Percentiles rank a stretch among this genome's conserved stretches.
Evolutionary conservation across 805 yeast genomes (phyloP).

Genomic region (Metschnikowia dekortorum): DNA sequence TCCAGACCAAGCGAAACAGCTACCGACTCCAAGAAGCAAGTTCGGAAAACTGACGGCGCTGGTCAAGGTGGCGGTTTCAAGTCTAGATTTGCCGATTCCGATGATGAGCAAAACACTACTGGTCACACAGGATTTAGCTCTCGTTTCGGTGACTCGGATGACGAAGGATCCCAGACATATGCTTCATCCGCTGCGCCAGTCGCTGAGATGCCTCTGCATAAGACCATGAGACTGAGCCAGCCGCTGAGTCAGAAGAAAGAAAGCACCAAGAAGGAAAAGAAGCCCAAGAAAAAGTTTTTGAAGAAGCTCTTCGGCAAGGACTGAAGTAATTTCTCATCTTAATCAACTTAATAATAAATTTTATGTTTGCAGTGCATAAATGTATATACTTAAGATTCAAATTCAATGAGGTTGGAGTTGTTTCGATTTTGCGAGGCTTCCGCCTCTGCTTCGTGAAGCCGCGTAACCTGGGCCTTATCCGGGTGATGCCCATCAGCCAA

Average conservation of each 20-base stretch:
- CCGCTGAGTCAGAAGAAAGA: conserved; percentile 5
- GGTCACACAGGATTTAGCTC: conserved; percentile 19
- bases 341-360: not conserved
- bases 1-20: not conserved
- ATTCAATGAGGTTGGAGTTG: conserved; percentile 38
- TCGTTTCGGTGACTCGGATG: conserved; percentile 29
- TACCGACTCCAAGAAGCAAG: not conserved
- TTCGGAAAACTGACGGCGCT: not conserved
- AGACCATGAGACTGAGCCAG: conserved; percentile 11
- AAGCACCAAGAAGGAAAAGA: conserved; percentile 21
- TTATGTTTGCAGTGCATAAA: not conserved
- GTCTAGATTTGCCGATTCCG: conserved; percentile 62
- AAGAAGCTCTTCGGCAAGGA: conserved; percentile 37
- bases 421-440: conserved; percentile 7
- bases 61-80: conserved; percentile 25
- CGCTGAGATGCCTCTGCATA: conserved; percentile 8
- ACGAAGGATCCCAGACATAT: conserved; percentile 15
- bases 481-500: conserved; percentile 23
- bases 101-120: conserved; percentile 41
- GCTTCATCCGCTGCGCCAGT: conserved; percentile 1
- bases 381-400: conserved; percentile 27
- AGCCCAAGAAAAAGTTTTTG: conserved; percentile 30
- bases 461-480: conserved; percentile 14
- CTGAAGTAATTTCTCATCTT: not conserved
- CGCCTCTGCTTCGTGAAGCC: conserved; percentile 24